Base-by-base conservation (phyloP, 192 early-diverging fungal species). In the Radiomyces spectabilis region DNA sequence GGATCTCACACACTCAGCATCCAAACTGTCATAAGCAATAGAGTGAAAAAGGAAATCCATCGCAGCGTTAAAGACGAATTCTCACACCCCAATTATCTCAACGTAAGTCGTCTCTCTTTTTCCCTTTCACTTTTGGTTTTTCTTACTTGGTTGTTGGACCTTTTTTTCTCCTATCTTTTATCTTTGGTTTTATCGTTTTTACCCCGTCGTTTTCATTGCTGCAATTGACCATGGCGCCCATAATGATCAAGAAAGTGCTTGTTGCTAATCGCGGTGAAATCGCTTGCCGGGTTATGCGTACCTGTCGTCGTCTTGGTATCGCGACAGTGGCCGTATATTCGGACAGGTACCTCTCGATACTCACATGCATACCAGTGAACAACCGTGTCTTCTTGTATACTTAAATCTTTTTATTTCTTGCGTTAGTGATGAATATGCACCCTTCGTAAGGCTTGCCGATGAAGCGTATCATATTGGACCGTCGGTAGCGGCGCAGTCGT, bases 391-490 rank as follows among this genome's bases (percentile, higher is more conserved):
- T 13, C 33, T 48, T 48, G n/a, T n/a, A 38, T 30, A 1, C 25
- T 35, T 10, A 34, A 7, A 18, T 34, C 27, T 38, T 41, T 50
- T 21, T 53, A 34, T 47, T 24, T n/a, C 5, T 55, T 41, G 44
- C 9, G 57, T n/a, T 38, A 77, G 70, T 38, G 79, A 81, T 51
- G 62, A 61, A 26, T 63, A 67, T 44, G 55, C 73, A 9, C 69
- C 65, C 18, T 71, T 41, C 53, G 5, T 27, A n/a, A n/a, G 41
- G n/a, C 59, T 71, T 69, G 95, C 95, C 15, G 91, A 95, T 68
- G 92, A 98, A 71, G 82, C 91, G 4, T 98, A 88, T 81, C 93
- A 94, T 74, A 92, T 98, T 66, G 95, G 84, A 56, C 66, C 83
- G 41, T 85, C 79, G 57, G 86, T 89, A 32, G 91, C 93, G 5